Base-by-base conservation (phyloP, 2,329 filamentous ascomycete species). In the Capronia americana region DNA sequence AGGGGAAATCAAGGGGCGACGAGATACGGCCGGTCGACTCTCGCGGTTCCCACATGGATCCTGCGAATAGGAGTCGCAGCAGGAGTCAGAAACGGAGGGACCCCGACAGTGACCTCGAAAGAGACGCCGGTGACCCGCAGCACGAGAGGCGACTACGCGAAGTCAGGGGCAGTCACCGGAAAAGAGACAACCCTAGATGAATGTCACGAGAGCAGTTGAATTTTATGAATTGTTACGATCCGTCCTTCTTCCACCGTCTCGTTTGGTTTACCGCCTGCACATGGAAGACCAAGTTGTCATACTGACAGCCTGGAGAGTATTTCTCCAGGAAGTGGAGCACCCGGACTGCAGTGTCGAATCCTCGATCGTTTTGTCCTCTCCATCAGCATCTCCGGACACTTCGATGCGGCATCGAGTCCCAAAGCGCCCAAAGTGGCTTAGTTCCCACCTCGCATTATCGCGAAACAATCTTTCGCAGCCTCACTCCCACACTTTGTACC, bases 21-120 rank as follows among this genome's bases (percentile, higher is more conserved):
- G 53, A 55, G 32, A 55, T 62, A 6, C 30, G 32, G 5, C 54
- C 57, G 11, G 48, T 64, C 20, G 57, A 65, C 10, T 51, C 64
- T 48, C 57, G 61, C 6, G 58, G 32, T 11, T 46, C 57, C 26
- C 46, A 61, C 23, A 41, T 51, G 12, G 34, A 11, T 2, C 28
- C 48, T 32, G 63, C 67, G 61, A 69, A 63, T 62, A 68, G 70
- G 67, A 67, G 70, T 62, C 67, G 73, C 59, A 74, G 72, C 67
- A 73, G 70, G 65, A 70, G 73, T 71, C 69, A 69, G 69, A 69
- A 61, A 70, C 64, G 65, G 67, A 71, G 72, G 70, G 72, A 74
- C 71, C 72, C 73, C 72, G 75, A 73, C 71, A 72, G 70, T 73
- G 75, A 66, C 34, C 8, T 56, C 20, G 68, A 68, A 32, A 41